Conservation (phyloP, 768 basidiomycete genomes). For the Collybia mongolica region DNA sequence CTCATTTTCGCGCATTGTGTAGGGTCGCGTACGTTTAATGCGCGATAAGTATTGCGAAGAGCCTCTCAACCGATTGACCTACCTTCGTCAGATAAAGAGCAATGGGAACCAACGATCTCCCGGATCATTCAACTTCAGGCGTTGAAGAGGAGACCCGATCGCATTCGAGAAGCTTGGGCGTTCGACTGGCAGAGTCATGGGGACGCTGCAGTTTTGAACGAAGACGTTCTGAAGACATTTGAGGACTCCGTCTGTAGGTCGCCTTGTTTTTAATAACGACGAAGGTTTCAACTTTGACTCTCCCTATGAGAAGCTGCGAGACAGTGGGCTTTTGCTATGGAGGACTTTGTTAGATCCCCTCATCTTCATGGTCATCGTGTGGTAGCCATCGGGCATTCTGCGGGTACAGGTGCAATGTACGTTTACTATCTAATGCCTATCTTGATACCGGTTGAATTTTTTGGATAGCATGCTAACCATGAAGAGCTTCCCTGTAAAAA, state of each 20-base stretch:
- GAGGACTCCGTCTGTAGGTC: conserved; percentile 20
- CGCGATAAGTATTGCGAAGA: too few species aligned
- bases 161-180: conserved; percentile 38
- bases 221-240: conserved; percentile 18
- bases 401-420: conserved; percentile 28
- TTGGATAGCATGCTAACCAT: conserved; percentile 16
- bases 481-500: conserved; percentile 9
- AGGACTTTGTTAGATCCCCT: conserved; percentile 9
- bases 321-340: conserved; percentile 21
- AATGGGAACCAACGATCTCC: conserved; percentile 35
- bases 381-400: conserved; percentile 32
- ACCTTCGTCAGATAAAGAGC: conserved; percentile 30
- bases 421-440: conserved; percentile 5
- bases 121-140: conserved; percentile 22
- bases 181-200: conserved; percentile 41
- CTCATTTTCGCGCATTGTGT: too few species aligned
- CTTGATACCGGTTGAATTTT: background rate
- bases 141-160: conserved; percentile 13
- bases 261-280: background rate
- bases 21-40: too few species aligned
- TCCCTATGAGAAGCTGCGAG: conserved; percentile 13
- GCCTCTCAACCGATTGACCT: too few species aligned
- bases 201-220: conserved; percentile 33
- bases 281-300: background rate
- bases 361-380: conserved; percentile 19